Base-by-base conservation (phyloP, 1,284 basidiomycete species). In the Mycena citricolor region DNA sequence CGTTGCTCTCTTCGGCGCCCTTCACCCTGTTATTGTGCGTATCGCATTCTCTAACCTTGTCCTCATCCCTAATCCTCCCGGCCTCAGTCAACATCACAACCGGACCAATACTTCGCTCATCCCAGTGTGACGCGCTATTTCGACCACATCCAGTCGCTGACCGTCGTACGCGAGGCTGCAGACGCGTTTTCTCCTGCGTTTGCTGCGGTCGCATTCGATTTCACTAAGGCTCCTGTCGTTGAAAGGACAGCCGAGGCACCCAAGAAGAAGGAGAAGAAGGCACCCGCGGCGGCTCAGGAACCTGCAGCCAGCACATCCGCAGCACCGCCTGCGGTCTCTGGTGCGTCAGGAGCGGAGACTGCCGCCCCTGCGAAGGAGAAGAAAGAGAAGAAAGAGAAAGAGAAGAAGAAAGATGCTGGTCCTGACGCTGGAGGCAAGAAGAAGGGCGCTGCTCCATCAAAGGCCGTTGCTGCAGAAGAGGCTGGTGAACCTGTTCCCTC, bases 81-180 rank as follows among this genome's bases (percentile, higher is more conserved):
- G 30, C 23, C 12, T 2, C 58, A 90, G 88, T 78, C 83, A 6
- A 79, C 81, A 61, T 65, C 85, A 20, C 76, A 78, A 52, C 70
- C 85, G 0, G 55, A 75, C 17, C 79, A 87, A 63, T 84, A 89
- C 68, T 84, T 86, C 61, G 68, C 81, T 21, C 77, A 81, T 45
- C 90, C 94, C 5, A 78, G 90, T 20, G 66, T 97, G 35, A 88
- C 89, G 33, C 89, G 94, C 40, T 95, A 94, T 75, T 95, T 97
- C 62, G 87, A 94, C 63, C 90, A 95, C 64, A 80, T 97, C 49
- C 94, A 97, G 71, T 75, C 79, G 37, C 74, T 74, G 17, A 73
- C 83, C 4, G 61, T 73, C 28, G 76, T 94, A 22, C 72, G 77
- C 24, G 67, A 70, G 46, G 72, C 76, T 2, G 78, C 83, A 6